Base-by-base conservation (phyloP, 2,329 filamentous ascomycete species). In the Erysiphe pulchra region DNA sequence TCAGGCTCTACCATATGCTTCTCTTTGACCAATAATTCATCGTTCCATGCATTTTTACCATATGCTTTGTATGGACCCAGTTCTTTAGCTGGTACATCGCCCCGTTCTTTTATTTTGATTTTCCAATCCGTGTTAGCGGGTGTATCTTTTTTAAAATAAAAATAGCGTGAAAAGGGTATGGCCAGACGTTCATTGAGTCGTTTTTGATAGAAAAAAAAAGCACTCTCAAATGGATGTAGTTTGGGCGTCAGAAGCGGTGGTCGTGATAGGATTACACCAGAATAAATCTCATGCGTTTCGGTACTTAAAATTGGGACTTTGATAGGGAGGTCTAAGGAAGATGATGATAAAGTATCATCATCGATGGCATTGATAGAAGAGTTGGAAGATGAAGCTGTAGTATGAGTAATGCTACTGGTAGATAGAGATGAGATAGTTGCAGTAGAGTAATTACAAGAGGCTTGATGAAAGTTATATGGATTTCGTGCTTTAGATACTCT, bases 171-270 rank as follows among this genome's bases (percentile, higher is more conserved):
- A 62, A 95, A 98, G 1, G 86, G 82, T 4, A 90, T 71, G 17
- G 78, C 76, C 45, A 93, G 70, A 39, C 90, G 81, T 68, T 98
- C 90, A 62, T 95, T 93, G 49, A 98, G 71, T 13, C 90, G 84
- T 56, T 87, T 87, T 65, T 98, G 90, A 66, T 98, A 98, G 60
- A 98, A 85, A 68, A 80, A 93, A 65, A 80, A 95, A 51, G 87
- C 71, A 58, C 84, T 80, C 63, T 98, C 90, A 63, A 98, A 95
- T 12, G 82, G 70, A 32, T 80, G 81, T 46, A 87, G 76, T 49
- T 79, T 69, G 53, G 81, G 79, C 24, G 90, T 95, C 56, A 98
- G 69, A 48, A 92, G 67, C 7, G 90, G 90, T 42, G 90, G 75
- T 28, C 90, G 83, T 41, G 85, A 90, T 51, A 98, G 75, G 53